phyloP scores from a whole-genome alignment of 306 rosid species.

The Astragalus glycyphyllos region DNA sequence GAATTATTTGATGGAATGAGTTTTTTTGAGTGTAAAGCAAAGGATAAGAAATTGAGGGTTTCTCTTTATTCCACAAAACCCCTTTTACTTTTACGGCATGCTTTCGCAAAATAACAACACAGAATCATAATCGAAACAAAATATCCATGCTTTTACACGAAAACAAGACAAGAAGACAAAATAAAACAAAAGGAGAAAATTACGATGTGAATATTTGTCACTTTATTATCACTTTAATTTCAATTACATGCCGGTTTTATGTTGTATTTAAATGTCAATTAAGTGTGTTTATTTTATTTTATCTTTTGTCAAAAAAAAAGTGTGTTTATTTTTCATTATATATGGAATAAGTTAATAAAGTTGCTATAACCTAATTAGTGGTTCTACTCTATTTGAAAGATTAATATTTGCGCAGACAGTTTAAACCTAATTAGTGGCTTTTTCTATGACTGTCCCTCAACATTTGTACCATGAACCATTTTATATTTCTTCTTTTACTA shows the following conservation, averaged over 20 bases:
- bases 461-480: no score
- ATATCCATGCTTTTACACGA: slow-evolving; percentile 10
- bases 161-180: not conserved
- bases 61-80: slow-evolving; percentile 46
- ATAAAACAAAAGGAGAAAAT: not conserved
- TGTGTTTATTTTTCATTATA: not conserved
- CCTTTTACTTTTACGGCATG: slow-evolving; percentile 43
- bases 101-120: not conserved
- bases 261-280: not conserved
- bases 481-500: no score
- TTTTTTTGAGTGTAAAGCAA: slow-evolving; percentile 43
- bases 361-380: no score
- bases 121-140: not conserved
- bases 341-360: no score
- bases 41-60: slow-evolving; percentile 45
- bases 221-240: slow-evolving; percentile 13
- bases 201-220: not conserved
- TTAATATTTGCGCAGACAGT: no score
- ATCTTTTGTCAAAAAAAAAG: no score
- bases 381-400: no score
- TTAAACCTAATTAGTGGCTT: no score
- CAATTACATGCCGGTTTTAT: not conserved
- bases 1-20: slow-evolving; percentile 43
- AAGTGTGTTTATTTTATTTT: not conserved
- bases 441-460: no score